Evolutionary conservation across 345 rosid species (phyloP).

Genomic region (Moricandia arvensis): DNA sequence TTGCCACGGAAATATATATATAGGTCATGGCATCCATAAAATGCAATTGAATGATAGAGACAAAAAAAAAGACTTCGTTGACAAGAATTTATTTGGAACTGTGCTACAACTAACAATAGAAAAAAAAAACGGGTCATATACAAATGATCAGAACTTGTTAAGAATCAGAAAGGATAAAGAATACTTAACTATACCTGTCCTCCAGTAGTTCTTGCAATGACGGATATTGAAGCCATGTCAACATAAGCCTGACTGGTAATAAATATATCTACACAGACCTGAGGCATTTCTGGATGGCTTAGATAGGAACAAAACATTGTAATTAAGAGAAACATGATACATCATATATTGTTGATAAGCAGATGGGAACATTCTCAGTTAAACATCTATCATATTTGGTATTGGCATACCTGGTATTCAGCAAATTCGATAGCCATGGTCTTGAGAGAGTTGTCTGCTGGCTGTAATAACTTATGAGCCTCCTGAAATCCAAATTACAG

Average conservation of each 20-base stretch:
- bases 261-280: constrained; percentile 97
- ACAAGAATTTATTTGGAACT: constrained; percentile 7
- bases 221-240: constrained; percentile 87
- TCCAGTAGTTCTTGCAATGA: constrained; percentile 87
- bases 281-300: constrained; percentile 28
- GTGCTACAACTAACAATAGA: neutral
- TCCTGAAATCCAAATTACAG: constrained; percentile 53
- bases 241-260: constrained; percentile 82
- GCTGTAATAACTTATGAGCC: constrained; percentile 85
- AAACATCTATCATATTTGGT: neutral
- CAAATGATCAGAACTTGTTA: neutral
- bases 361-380: neutral
- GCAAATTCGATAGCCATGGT: constrained; percentile 98
- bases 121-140: neutral
- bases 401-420: constrained; percentile 74
- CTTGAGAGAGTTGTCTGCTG: constrained; percentile 77
- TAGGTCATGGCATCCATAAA: neutral
- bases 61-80: neutral
- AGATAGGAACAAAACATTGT: constrained; percentile 31
- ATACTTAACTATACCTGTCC: constrained; percentile 64
- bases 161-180: constrained; percentile 11
- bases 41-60: neutral
- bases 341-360: neutral
- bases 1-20: neutral
- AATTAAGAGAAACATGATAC: neutral